Evolutionary conservation across 176 grass and related monocot genomes (phyloP).

Genomic region (Phoenix dactylifera): DNA sequence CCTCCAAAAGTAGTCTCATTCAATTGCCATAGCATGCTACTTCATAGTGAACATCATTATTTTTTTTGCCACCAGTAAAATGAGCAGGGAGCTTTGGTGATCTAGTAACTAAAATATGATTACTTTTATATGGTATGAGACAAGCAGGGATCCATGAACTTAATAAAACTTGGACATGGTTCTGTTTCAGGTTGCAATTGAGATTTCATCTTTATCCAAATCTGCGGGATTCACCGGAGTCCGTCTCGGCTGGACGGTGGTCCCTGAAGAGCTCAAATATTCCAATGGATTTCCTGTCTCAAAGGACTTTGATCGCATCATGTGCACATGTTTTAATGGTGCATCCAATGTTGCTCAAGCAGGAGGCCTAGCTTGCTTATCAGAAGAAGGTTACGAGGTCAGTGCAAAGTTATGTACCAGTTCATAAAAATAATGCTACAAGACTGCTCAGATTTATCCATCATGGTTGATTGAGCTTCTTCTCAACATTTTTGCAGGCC

Average conservation of each 20-base stretch:
- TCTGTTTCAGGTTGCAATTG: conserved; percentile 61
- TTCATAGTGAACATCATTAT: no score
- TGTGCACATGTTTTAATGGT: conserved; percentile 91
- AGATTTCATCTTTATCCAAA: conserved; percentile 93
- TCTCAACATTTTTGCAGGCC: conserved; percentile 22
- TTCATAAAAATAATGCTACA: background rate
- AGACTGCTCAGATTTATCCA: no score
- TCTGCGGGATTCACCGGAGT: conserved; percentile 90
- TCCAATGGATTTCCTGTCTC: conserved; percentile 37
- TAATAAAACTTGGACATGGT: no score
- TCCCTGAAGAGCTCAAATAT: conserved; percentile 74
- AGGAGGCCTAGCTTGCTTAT: conserved; percentile 64
- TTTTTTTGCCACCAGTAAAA: no score
- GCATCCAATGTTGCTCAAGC: conserved; percentile 72
- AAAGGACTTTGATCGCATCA: conserved; percentile 81
- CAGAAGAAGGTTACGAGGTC: conserved; percentile 44
- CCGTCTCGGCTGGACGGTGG: conserved; percentile 73
- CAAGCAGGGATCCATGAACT: no score
- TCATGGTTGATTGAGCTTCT: background rate
- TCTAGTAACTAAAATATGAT: no score
- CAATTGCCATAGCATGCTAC: no score
- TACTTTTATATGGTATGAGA: no score
- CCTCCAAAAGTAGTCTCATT: no score
- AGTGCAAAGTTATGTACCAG: background rate
- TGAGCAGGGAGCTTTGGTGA: no score